A percentile compares a stretch with the other conserved stretches of the same genome.
Conservation (phyloP, 345 rosid genomes). For the Murraya koenigii region DNA sequence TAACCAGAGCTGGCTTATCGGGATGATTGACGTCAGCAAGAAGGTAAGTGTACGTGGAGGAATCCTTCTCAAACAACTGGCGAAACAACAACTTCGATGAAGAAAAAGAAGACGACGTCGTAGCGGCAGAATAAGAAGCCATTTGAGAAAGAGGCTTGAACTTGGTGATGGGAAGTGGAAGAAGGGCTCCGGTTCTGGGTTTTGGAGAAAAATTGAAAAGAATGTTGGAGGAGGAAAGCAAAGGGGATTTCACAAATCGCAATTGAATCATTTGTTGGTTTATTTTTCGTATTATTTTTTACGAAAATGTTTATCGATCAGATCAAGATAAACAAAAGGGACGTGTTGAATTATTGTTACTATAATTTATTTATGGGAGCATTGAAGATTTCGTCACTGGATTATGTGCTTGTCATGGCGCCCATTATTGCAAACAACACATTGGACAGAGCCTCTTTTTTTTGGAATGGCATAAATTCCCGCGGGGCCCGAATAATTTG, state of each 20-base stretch:
- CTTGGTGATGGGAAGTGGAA: slow-evolving; percentile 8
- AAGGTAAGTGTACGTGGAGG: slow-evolving; percentile 83
- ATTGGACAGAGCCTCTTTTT: neutral
- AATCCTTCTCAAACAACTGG: slow-evolving; percentile 89
- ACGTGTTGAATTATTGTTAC: no score
- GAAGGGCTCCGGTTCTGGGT: neutral
- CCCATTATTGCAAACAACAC: neutral
- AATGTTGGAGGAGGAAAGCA: slow-evolving; percentile 3
- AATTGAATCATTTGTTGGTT: slow-evolving; percentile 13
- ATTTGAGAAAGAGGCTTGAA: slow-evolving; percentile 21
- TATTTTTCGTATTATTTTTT: neutral
- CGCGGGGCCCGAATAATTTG: no score
- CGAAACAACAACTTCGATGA: slow-evolving; percentile 69
- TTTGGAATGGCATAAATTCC: neutral
- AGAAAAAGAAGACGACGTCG: slow-evolving; percentile 17
- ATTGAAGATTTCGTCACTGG: neutral
- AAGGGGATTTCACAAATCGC: slow-evolving; percentile 3
- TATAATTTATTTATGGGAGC: neutral
- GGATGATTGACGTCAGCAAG: slow-evolving; percentile 86
- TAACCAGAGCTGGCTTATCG: slow-evolving; percentile 82
- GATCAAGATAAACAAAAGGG: neutral
- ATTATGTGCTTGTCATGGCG: neutral
- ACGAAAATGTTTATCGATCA: neutral
- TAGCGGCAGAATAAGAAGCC: slow-evolving; percentile 13
- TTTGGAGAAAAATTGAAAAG: slow-evolving; percentile 14